Evolutionary conservation across 371 early-diverging fungal species (phyloP), one percentile per base, ranked within the genome.

Genomic region (Actinomortierella ambigua): DNA sequence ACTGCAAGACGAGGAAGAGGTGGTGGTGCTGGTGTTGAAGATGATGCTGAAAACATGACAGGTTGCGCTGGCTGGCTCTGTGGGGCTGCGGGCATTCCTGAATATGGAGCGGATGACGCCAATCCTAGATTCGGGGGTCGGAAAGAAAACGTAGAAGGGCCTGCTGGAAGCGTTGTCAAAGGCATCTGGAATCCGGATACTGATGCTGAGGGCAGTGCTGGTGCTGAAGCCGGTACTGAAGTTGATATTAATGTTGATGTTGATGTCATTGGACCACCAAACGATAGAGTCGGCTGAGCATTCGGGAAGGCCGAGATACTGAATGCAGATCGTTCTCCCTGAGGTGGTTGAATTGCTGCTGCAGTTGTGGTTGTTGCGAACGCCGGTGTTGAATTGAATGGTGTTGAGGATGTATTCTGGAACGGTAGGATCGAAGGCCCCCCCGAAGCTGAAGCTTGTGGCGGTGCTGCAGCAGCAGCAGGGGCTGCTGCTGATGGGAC

Each of bases 1-100:
- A n/a, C n/a, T n/a, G n/a, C n/a, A n/a, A 23, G 43, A 4, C 41
- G 18, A 1, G 53, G 53, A 9, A 42, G 39, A 17, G 43, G 52
- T 3, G 60, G 52, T 7, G 57, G 53, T 2, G 40, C 46, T 0
- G 11, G 8, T 11, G 59, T 50, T 9, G 47, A 28, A 50, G 58
- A 49, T 4, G 42, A 17, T 17, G 42, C 28, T 7, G 59, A 52
- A 1, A 55, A 18, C 2, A 11, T 56, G n/a, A 15, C n/a, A 26
- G 7, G 18, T 15, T 20, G 22, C 24, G 15, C 22, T 29, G 24
- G 44, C 22, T 15, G 22, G n/a, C n/a, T n/a, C n/a, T n/a, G n/a
- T n/a, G n/a, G n/a, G n/a, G n/a, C n/a, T 23, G n/a, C 50, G 15
- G 48, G 42, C 29, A 22, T 18, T 34, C 49, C 20, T 18, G 23